phyloP scores from a whole-genome alignment of 257 asterid species.

The Gardenia jasminoides region DNA sequence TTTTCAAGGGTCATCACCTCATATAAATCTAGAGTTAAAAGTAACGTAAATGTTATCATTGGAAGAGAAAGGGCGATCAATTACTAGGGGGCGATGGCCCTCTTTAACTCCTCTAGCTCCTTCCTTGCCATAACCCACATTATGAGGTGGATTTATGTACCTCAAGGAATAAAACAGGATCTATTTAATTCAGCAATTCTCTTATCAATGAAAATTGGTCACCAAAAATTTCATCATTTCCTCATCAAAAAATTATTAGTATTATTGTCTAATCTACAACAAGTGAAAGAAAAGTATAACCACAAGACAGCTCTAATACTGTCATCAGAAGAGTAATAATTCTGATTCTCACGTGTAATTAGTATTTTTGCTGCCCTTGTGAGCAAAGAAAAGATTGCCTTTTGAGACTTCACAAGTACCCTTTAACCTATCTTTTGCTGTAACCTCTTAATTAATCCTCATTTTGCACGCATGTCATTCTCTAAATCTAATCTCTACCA shows the following conservation, averaged over 20 bases:
- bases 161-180: background rate
- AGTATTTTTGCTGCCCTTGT: background rate
- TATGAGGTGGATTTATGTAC: background rate
- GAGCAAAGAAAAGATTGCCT: background rate
- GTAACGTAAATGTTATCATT: too few species aligned
- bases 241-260: background rate
- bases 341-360: background rate
- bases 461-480: constrained; percentile 12
- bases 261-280: background rate
- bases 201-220: background rate
- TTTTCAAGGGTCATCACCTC: too few species aligned
- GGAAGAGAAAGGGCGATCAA: too few species aligned
- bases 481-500: too few species aligned
- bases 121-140: background rate
- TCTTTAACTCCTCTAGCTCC: too few species aligned
- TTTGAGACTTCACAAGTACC: background rate
- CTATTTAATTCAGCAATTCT: background rate
- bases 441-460: background rate
- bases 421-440: background rate
- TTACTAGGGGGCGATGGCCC: too few species aligned
- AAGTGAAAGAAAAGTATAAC: background rate
- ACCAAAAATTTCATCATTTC: background rate
- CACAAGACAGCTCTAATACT: background rate
- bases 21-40: too few species aligned
- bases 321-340: background rate